These are phyloP conservation scores for Boletus speciosus DNA, from an alignment of 768 basidiomycete species.

Conservation along the genomic window DNA sequence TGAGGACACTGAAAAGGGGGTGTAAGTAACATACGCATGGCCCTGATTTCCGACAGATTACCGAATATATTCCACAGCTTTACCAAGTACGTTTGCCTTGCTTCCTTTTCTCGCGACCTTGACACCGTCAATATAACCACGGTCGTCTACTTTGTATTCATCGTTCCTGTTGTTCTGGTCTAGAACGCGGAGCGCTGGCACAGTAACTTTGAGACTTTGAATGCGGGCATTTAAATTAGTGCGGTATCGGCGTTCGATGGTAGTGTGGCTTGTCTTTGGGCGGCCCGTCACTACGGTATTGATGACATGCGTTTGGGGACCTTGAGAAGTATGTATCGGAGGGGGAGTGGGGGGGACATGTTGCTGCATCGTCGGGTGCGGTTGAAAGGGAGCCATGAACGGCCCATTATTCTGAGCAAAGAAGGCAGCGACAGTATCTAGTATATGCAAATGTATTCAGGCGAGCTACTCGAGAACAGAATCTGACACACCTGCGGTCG, in stretches of 20 bases:
- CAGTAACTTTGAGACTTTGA: slow-evolving; percentile 72
- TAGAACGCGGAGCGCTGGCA: slow-evolving; percentile 78
- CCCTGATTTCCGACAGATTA: slow-evolving; percentile 26
- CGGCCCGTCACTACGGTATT: slow-evolving; percentile 16
- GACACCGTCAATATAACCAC: slow-evolving; percentile 90
- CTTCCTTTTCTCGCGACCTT: slow-evolving; percentile 87
- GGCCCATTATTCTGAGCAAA: slow-evolving; percentile 12
- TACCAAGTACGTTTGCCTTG: slow-evolving; percentile 87
- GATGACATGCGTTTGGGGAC: slow-evolving; percentile 22
- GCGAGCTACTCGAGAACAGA: not conserved
- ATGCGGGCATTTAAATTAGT: slow-evolving; percentile 88
- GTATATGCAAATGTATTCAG: slow-evolving; percentile 15
- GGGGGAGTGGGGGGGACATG: slow-evolving; percentile 35
- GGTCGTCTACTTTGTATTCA: slow-evolving; percentile 60
- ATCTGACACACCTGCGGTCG: slow-evolving; percentile 17
- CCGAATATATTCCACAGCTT: slow-evolving; percentile 86
- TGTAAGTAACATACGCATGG: slow-evolving; percentile 2
- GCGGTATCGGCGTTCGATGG: slow-evolving; percentile 84
- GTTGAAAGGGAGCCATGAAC: slow-evolving; percentile 35
- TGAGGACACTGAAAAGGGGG: slow-evolving; percentile 55
- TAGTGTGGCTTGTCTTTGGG: slow-evolving; percentile 83
- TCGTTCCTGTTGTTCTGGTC: slow-evolving; percentile 50
- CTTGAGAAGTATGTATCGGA: slow-evolving; percentile 23
- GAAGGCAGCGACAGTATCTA: slow-evolving; percentile 21
- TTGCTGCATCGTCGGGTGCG: slow-evolving; percentile 22